These are phyloP conservation scores for Liquidambar formosana DNA, from an alignment of 164 flowering plant species.

Conservation along the genomic window DNA sequence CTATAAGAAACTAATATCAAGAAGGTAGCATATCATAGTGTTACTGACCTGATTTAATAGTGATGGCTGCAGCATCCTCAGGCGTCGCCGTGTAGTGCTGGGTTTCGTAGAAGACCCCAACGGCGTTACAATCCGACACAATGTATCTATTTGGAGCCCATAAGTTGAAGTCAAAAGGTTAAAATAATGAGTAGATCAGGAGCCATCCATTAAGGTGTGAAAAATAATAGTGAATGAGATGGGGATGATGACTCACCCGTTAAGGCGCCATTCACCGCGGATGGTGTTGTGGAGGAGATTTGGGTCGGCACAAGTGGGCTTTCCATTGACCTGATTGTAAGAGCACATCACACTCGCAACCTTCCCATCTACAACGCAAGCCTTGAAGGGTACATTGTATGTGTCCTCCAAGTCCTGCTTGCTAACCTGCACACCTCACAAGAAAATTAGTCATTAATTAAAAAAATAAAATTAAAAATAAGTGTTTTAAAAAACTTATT, in stretches of 20 bases:
- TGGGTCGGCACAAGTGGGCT: conserved; percentile 71
- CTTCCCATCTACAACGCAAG: conserved; percentile 57
- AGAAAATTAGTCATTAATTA: no score
- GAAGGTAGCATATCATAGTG: no score
- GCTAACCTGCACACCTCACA: conserved; percentile 40
- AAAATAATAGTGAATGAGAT: no score
- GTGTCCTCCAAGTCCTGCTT: conserved; percentile 72
- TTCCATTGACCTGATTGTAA: conserved; percentile 75
- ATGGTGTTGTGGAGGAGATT: conserved; percentile 54
- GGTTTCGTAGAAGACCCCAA: conserved; percentile 41
- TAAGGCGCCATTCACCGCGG: conserved; percentile 62
- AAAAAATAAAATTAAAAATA: no score
- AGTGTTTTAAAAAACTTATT: no score
- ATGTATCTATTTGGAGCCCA: conserved; percentile 39
- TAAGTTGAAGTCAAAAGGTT: not conserved
- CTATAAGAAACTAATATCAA: no score
- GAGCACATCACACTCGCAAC: conserved; percentile 83
- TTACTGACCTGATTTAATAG: conserved; percentile 52
- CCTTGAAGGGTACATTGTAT: conserved; percentile 61
- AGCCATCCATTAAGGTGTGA: not conserved
- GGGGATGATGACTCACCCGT: conserved; percentile 40
- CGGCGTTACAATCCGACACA: conserved; percentile 70
- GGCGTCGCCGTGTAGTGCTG: conserved; percentile 63
- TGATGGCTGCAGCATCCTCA: conserved; percentile 62
- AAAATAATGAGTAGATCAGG: not conserved